Percentiles rank a stretch among this genome's conserved stretches.
phyloP scores from a whole-genome alignment of 768 basidiomycete species.

The Auriscalpium orientale region DNA sequence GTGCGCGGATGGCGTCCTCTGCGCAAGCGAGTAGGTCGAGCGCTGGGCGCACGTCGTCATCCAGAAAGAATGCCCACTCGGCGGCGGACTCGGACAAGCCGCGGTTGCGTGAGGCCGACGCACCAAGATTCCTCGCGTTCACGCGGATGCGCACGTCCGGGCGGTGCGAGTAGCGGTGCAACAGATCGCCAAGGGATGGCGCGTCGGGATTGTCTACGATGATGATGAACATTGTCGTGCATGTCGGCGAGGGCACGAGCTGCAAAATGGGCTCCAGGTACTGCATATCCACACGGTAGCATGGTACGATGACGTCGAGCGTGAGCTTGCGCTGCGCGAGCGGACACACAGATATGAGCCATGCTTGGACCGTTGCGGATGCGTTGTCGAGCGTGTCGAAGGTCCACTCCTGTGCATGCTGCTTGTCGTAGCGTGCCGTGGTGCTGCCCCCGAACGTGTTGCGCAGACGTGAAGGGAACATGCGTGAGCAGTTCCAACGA shows the following conservation, averaged over 20 bases:
- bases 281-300: conserved; percentile 41
- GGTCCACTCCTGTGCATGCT: conserved; percentile 40
- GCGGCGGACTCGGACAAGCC: conserved; percentile 48
- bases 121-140: conserved; percentile 41
- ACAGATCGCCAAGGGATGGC: conserved; percentile 29
- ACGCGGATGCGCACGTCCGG: conserved; percentile 47
- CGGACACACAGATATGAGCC: conserved; percentile 25
- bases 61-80: conserved; percentile 54
- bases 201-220: conserved; percentile 50
- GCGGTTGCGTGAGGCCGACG: conserved; percentile 47
- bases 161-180: conserved; percentile 32
- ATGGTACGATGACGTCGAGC: conserved; percentile 49
- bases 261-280: conserved; percentile 38
- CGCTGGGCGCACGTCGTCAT: conserved; percentile 45
- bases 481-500: conserved; percentile 41
- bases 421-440: conserved; percentile 40
- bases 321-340: conserved; percentile 32
- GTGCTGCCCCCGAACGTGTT: conserved; percentile 41
- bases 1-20: conserved; percentile 38
- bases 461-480: conserved; percentile 35
- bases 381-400: conserved; percentile 39
- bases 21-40: conserved; percentile 36
- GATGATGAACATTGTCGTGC: conserved; percentile 48
- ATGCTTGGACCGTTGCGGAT: conserved; percentile 26
- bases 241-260: conserved; percentile 35